These are phyloP conservation scores for Torulaspora franciscae DNA, from an alignment of 805 yeast species.

Conservation along the genomic window DNA sequence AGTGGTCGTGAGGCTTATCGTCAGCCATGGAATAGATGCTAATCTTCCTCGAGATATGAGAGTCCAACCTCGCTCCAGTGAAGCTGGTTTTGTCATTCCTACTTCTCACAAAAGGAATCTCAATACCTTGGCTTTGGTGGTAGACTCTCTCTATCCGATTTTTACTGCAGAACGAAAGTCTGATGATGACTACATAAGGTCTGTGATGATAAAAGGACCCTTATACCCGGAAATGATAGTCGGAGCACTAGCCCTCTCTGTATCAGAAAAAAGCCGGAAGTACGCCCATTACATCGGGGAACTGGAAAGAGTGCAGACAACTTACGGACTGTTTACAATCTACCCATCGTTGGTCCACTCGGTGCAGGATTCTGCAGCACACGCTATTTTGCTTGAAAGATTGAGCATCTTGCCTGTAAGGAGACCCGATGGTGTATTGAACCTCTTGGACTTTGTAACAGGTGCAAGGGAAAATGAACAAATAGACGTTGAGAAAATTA, in stretches of 20 bases:
- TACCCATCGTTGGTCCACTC: conserved; percentile 56
- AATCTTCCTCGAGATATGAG: conserved; percentile 54
- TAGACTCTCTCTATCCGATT: conserved; percentile 22
- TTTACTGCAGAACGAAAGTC: conserved; percentile 17
- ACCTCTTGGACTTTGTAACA: conserved; percentile 68
- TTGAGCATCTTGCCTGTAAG: conserved; percentile 52
- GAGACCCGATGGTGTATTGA: conserved; percentile 65
- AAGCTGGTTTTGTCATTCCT: conserved; percentile 24
- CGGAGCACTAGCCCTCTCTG: conserved; percentile 30
- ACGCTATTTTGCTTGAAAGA: conserved; percentile 42
- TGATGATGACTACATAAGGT: conserved; percentile 27
- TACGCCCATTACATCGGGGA: conserved; percentile 16
- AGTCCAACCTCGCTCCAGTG: conserved; percentile 54
- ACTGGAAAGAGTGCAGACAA: conserved; percentile 47
- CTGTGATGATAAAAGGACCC: conserved; percentile 55
- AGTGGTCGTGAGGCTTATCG: conserved; percentile 55
- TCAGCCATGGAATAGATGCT: conserved; percentile 68
- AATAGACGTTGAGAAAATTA: conserved; percentile 58
- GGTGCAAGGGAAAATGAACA: conserved; percentile 69
- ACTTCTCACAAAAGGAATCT: conserved; percentile 12
- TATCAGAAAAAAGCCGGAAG: background rate
- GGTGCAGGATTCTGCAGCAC: conserved; percentile 44
- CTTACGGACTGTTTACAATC: conserved; percentile 60
- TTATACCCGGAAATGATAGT: conserved; percentile 59
- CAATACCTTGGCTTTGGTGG: conserved; percentile 15